phyloP scores from a whole-genome alignment of 768 basidiomycete genomes.

The Boletus sp. region DNA sequence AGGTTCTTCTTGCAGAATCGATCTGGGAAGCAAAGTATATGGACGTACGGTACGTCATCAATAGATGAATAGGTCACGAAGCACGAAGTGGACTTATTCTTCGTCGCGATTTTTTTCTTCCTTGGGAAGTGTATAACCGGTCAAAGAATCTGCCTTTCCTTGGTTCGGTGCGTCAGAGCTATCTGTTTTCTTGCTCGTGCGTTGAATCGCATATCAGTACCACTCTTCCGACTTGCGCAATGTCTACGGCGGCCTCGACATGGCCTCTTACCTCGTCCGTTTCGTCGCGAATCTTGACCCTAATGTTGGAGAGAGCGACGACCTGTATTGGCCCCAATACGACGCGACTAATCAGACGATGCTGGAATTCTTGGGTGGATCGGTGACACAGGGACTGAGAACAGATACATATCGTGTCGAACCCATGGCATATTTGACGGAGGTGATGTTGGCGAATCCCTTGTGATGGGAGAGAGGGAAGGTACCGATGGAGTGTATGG shows the following conservation, averaged over 20 bases:
- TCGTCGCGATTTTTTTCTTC: not conserved
- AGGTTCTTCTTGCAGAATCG: constrained; percentile 41
- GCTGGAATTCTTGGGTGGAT: constrained; percentile 38
- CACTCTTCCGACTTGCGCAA: constrained; percentile 44
- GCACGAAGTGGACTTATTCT: not conserved
- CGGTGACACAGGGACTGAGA: constrained; percentile 33
- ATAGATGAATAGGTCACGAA: too few species aligned
- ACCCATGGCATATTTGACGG: too few species aligned
- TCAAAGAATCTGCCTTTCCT: constrained; percentile 39
- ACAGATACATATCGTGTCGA: constrained; percentile 46
- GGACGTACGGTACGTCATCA: constrained; percentile 25
- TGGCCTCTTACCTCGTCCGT: constrained; percentile 36
- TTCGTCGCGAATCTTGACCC: constrained; percentile 32
- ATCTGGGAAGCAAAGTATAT: constrained; percentile 39
- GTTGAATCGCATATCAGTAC: constrained; percentile 14
- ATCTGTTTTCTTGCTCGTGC: not conserved
- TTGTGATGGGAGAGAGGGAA: too few species aligned
- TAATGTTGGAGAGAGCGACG: constrained; percentile 31
- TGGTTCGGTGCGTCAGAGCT: too few species aligned
- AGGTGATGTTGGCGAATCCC: too few species aligned
- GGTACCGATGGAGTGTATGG: too few species aligned
- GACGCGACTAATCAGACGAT: too few species aligned
- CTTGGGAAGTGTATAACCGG: constrained; percentile 38
- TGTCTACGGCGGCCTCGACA: constrained; percentile 40
- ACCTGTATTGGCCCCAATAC: constrained; percentile 45